Evolutionary conservation across 2,329 filamentous ascomycete species (phyloP).

Genomic region (Trichoderma atroviride): DNA sequence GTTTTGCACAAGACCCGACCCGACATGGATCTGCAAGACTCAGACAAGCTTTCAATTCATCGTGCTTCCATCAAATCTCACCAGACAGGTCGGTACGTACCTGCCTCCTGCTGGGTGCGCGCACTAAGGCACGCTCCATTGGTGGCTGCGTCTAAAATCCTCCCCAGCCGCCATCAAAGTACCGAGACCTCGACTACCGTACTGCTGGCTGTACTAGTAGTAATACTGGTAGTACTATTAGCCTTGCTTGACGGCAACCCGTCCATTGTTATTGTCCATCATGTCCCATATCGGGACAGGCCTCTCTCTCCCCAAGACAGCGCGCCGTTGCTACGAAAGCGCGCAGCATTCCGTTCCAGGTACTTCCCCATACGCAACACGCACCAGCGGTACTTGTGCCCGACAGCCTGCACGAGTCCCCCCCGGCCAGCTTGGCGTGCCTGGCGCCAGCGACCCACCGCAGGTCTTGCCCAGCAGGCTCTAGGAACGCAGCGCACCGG

Average conservation of each 20-base stretch:
- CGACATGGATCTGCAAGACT: not conserved
- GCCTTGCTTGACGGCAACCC: not conserved
- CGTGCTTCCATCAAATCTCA: not conserved
- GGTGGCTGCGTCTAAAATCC: not conserved
- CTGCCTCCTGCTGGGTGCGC: not conserved
- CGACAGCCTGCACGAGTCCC: not conserved
- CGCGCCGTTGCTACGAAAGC: not conserved
- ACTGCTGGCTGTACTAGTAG: not conserved
- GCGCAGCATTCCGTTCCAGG: not conserved
- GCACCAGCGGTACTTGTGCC: constrained; percentile 9
- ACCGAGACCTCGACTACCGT: not conserved
- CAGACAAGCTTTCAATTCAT: not conserved
- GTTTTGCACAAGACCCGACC: not conserved
- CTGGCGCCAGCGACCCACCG: constrained; percentile 19
- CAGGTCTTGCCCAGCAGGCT: constrained; percentile 18
- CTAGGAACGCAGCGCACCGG: constrained; percentile 27
- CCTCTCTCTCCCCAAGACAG: not conserved
- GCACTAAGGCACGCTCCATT: not conserved
- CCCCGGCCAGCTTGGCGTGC: constrained; percentile 17
- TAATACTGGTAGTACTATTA: no score
- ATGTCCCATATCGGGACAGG: not conserved
- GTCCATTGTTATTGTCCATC: not conserved
- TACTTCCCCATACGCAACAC: not conserved
- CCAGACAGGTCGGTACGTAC: not conserved
- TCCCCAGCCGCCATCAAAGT: constrained; percentile 1